phyloP scores from a whole-genome alignment of 2,329 filamentous ascomycete genomes.

The Phaeosphaeria sp. region DNA sequence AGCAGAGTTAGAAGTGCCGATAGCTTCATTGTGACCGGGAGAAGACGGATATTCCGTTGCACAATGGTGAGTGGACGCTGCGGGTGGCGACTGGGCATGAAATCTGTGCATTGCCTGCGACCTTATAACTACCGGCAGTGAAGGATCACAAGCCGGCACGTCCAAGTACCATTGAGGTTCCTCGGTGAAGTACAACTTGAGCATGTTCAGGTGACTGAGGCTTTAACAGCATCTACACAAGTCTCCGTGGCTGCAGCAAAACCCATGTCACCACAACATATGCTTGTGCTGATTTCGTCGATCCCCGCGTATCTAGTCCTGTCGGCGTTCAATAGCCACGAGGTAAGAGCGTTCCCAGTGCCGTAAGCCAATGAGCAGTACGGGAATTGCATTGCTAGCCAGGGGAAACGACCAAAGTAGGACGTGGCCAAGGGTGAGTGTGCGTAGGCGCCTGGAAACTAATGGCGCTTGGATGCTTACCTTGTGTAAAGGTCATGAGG shows the following conservation, averaged over 20 bases:
- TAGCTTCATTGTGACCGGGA: constrained; percentile 36
- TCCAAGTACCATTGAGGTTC: constrained; percentile 10
- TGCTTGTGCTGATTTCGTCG: constrained; percentile 8
- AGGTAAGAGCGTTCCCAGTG: not conserved
- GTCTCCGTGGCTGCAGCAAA: constrained; percentile 27
- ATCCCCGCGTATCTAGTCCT: constrained; percentile 11
- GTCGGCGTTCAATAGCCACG: constrained; percentile 4
- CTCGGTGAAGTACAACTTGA: constrained; percentile 21
- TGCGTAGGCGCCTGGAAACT: constrained; percentile 12
- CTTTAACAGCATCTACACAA: constrained; percentile 6
- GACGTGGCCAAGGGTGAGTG: constrained; percentile 3
- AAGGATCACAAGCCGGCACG: constrained; percentile 25
- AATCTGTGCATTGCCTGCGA: not conserved
- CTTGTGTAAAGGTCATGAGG: constrained; percentile 11
- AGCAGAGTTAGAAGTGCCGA: constrained; percentile 27
- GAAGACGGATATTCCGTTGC: not conserved
- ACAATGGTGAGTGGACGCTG: not conserved
- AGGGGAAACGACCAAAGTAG: constrained; percentile 13
- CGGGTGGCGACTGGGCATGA: not conserved
- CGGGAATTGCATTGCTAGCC: constrained; percentile 4
- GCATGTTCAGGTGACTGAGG: constrained; percentile 22
- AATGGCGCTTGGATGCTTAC: constrained; percentile 3
- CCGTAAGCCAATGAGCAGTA: constrained; percentile 11
- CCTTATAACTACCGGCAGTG: constrained; percentile 1
- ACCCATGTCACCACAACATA: constrained; percentile 11